These are phyloP conservation scores for Xylaria sp. DNA, from an alignment of 495 filamentous ascomycete genomes.

Conservation along the genomic window DNA sequence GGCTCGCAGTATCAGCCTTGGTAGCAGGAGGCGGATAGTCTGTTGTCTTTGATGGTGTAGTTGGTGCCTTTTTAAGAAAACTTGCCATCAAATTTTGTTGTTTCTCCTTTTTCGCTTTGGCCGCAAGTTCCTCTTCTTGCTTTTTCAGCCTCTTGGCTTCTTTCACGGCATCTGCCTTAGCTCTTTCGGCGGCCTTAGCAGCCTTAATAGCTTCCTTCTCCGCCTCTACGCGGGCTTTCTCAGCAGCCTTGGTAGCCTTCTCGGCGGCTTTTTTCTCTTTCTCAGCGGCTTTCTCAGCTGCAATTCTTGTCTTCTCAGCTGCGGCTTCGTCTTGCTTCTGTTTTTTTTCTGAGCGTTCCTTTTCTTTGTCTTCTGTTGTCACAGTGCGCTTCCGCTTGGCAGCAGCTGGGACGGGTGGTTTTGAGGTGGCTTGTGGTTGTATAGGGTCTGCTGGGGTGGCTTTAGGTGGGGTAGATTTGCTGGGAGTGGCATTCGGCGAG, in stretches of 20 bases:
- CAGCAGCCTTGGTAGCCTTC: slow-evolving; percentile 51
- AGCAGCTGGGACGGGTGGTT: slow-evolving; percentile 8
- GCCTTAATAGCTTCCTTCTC: slow-evolving; percentile 47
- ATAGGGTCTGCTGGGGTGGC: slow-evolving; percentile 13
- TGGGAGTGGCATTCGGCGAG: slow-evolving; percentile 40
- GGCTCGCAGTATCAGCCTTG: slow-evolving; percentile 21
- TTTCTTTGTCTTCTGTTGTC: slow-evolving; percentile 53
- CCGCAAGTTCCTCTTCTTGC: slow-evolving; percentile 56
- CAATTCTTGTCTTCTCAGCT: slow-evolving; percentile 42
- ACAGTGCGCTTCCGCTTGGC: slow-evolving; percentile 29
- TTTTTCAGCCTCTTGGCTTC: slow-evolving; percentile 50
- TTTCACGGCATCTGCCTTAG: slow-evolving; percentile 50
- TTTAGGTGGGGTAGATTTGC: slow-evolving; percentile 14
- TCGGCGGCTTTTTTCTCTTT: slow-evolving; percentile 59
- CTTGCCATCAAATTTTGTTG: slow-evolving; percentile 65
- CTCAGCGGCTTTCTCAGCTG: slow-evolving; percentile 46
- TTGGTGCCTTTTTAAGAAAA: slow-evolving; percentile 45
- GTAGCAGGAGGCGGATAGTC: slow-evolving; percentile 40
- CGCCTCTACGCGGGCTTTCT: slow-evolving; percentile 48
- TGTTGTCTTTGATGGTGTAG: slow-evolving; percentile 36
- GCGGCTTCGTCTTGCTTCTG: slow-evolving; percentile 56
- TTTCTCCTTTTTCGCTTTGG: slow-evolving; percentile 65
- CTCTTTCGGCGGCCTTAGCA: slow-evolving; percentile 43
- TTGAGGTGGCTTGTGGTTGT: slow-evolving; percentile 18
- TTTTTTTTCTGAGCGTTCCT: slow-evolving; percentile 61